Evolutionary conservation across 1,284 basidiomycete species (phyloP).

Genomic region (Stereum hirsutum): DNA sequence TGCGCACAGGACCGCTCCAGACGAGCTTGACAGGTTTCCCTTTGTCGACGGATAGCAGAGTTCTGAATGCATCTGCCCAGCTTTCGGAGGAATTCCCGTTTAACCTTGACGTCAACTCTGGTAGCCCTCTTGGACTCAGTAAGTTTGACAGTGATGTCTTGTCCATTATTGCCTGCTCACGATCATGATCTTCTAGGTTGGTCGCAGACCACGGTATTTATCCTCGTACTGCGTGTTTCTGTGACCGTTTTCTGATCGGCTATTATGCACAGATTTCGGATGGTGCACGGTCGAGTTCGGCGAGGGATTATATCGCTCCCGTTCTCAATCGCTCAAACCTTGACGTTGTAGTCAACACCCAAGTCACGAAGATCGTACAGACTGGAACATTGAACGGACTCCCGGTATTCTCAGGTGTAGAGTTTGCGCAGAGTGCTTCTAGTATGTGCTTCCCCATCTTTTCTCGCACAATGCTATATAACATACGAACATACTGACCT

Average conservation of each 20-base stretch:
- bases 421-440: constrained; percentile 17
- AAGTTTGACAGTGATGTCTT: constrained; percentile 1
- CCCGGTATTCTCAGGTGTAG: constrained; percentile 21
- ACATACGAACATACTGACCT: background rate
- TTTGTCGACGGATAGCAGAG: constrained; percentile 20
- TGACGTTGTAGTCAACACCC: constrained; percentile 30
- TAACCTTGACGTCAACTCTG: constrained; percentile 29
- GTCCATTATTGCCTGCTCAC: background rate
- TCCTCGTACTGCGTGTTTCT: background rate
- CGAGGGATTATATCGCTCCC: constrained; percentile 27
- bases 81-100: constrained; percentile 25
- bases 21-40: constrained; percentile 15
- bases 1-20: constrained; percentile 17
- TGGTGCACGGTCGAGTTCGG: constrained; percentile 24
- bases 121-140: constrained; percentile 21
- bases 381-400: constrained; percentile 11
- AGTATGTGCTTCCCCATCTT: constrained; percentile 8
- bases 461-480: background rate
- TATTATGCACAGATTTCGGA: constrained; percentile 22
- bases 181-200: background rate
- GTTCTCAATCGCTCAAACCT: constrained; percentile 25
- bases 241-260: constrained; percentile 24
- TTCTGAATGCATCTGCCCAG: constrained; percentile 22
- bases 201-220: background rate
- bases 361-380: constrained; percentile 27